These are phyloP conservation scores for Tulasnella sp. DNA, from an alignment of 768 basidiomycete species.

Conservation along the genomic window DNA sequence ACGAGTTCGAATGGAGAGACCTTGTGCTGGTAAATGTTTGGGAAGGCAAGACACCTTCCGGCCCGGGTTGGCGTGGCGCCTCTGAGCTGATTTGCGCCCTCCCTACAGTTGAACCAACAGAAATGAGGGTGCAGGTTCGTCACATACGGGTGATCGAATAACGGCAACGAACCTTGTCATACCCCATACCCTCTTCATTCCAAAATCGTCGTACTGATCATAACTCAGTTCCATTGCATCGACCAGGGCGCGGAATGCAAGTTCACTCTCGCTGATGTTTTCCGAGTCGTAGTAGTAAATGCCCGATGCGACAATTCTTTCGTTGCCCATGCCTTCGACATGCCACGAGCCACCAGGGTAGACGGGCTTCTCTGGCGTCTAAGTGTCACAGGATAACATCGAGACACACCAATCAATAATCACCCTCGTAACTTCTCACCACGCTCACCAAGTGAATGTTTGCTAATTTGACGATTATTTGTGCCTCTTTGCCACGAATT, in stretches of 20 bases:
- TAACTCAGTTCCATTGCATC: slow-evolving; percentile 37
- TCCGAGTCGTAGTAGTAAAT: slow-evolving; percentile 39
- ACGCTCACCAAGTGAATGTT: slow-evolving; percentile 41
- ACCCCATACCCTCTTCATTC: slow-evolving; percentile 53
- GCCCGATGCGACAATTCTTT: slow-evolving; percentile 40
- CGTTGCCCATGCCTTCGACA: slow-evolving; percentile 47
- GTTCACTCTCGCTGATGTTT: slow-evolving; percentile 45
- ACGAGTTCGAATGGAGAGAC: slow-evolving; percentile 31
- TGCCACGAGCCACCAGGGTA: slow-evolving; percentile 55
- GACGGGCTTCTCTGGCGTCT: slow-evolving; percentile 49
- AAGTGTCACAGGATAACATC: background rate
- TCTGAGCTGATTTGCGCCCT: background rate
- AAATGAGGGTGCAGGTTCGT: background rate
- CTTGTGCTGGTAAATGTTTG: slow-evolving; percentile 35
- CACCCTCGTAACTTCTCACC: too few relatives aligned
- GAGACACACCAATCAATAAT: background rate
- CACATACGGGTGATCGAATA: background rate
- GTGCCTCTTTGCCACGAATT: slow-evolving; percentile 30
- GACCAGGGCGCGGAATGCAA: slow-evolving; percentile 43
- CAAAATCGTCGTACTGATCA: slow-evolving; percentile 38
- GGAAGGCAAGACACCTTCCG: slow-evolving; percentile 32
- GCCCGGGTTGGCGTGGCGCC: background rate
- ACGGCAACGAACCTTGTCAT: slow-evolving; percentile 38
- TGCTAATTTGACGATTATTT: slow-evolving; percentile 46
- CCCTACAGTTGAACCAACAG: background rate